Base-by-base conservation (phyloP, 116 monocot genomes). In the Papilionanthe hybrid region DNA sequence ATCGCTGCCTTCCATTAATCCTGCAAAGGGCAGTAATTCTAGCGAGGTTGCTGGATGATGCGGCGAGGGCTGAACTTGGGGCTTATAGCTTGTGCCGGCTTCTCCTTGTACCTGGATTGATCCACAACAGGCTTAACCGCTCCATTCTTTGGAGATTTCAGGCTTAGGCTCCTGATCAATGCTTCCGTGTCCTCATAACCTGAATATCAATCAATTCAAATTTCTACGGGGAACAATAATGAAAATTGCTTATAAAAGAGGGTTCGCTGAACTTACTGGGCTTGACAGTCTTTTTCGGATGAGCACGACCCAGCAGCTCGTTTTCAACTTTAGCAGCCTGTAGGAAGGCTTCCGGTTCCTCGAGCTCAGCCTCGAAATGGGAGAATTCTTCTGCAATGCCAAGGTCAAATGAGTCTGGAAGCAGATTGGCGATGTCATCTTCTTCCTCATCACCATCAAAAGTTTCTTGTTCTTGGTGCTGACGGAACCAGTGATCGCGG, bases 401-500 rank as follows among this genome's bases (percentile, higher is more conserved):
- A 11, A 88, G 82, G 81, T 98, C 98, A 72, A 94, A 86, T 1
- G 90, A 81, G 20, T 94, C 97, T 4, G 92, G 91, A 27, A 94
- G 83, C 80, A 94, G 67, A 71, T 85, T 86, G 7, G 78, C 82
- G 15, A 90, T 85, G 72, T 92, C 86, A 1, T 87, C 85, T 7
- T 87, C 85, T 9, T 87, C 87, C 12, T 87, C 85, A 13, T 84
- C 80, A 2, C 68, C 86, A 32, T 87, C 84, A 58, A 92, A 87
- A 1, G 84, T 82, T 67, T 93, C 94, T 78, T 83, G 86, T 23
- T 90, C 89, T 81, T 93, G 91, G 79, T 94, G 86, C 78, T 91
- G 84, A 20, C 23, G 89, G 81, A 93, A 84, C 98, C 98, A 98
- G 86, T 94, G 88, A 23, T 93, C 94, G n/a, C 94, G 91, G 88